A percentile compares a stretch with the other conserved stretches of the same genome.
Conservation (phyloP, 345 rosid species). For the Euphorbia tirucalli region DNA sequence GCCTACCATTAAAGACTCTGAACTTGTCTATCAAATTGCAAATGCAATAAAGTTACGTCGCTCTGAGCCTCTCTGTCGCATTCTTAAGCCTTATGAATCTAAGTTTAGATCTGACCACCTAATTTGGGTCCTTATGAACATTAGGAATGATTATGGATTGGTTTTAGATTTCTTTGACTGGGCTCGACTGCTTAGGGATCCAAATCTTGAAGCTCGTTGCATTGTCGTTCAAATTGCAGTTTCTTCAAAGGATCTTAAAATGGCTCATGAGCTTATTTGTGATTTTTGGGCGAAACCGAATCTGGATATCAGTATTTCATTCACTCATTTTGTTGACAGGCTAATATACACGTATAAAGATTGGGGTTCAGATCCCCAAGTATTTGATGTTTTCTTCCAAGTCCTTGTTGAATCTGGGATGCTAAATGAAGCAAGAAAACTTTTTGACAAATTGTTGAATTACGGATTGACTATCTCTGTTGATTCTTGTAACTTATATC, state of each 20-base stretch:
- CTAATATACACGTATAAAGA: slow-evolving; percentile 80
- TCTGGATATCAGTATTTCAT: slow-evolving; percentile 47
- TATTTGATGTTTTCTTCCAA: slow-evolving; percentile 78
- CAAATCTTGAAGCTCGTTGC: slow-evolving; percentile 70
- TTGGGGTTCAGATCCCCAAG: slow-evolving; percentile 86
- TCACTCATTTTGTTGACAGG: slow-evolving; percentile 49
- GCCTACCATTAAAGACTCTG: slow-evolving; percentile 66
- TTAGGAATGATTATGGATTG: slow-evolving; percentile 60
- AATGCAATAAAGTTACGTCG: slow-evolving; percentile 63
- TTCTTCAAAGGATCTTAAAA: slow-evolving; percentile 58
- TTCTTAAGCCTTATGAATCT: slow-evolving; percentile 69
- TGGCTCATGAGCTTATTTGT: slow-evolving; percentile 47
- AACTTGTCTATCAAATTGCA: slow-evolving; percentile 68
- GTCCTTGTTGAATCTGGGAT: slow-evolving; percentile 66
- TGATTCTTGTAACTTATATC: slow-evolving; percentile 79
- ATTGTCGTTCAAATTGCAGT: slow-evolving; percentile 74
- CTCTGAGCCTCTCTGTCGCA: slow-evolving; percentile 50
- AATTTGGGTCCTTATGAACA: slow-evolving; percentile 88
- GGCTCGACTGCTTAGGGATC: slow-evolving; percentile 65
- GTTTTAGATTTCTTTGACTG: slow-evolving; percentile 85
- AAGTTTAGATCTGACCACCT: slow-evolving; percentile 73
- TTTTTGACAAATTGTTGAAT: slow-evolving; percentile 74
- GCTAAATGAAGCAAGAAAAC: slow-evolving; percentile 63
- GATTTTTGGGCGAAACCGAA: slow-evolving; percentile 66
- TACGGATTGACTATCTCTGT: slow-evolving; percentile 78